Evolutionary conservation across 805 yeast species (phyloP).

Genomic region (Metschnikowia hibisci): DNA sequence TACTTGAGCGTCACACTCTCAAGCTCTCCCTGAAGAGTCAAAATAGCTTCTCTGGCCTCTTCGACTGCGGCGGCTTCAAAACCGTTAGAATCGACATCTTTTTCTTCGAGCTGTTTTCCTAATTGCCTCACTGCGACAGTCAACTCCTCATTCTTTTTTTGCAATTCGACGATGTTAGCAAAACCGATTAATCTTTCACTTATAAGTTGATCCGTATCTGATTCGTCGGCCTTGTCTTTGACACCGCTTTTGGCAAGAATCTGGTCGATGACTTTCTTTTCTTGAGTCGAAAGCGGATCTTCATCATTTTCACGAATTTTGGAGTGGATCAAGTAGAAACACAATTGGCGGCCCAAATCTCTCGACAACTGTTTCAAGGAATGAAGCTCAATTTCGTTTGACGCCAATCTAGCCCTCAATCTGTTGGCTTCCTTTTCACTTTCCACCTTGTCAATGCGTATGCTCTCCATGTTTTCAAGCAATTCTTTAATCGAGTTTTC

Average conservation of each 20-base stretch:
- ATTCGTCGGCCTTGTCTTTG: conserved; percentile 29
- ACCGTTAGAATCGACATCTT: conserved; percentile 44
- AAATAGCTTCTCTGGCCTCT: conserved; percentile 68
- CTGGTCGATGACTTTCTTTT: conserved; percentile 58
- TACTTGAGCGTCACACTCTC: conserved; percentile 48
- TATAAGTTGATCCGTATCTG: conserved; percentile 71
- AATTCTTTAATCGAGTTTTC: conserved; percentile 52
- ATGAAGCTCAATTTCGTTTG: conserved; percentile 44
- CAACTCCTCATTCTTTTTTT: conserved; percentile 70
- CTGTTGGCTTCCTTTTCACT: conserved; percentile 37
- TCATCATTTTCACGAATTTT: conserved; percentile 53
- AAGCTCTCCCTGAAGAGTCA: conserved; percentile 58
- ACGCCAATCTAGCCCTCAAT: conserved; percentile 32
- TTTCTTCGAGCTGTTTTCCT: conserved; percentile 65
- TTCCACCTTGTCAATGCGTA: conserved; percentile 48
- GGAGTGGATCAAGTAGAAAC: conserved; percentile 63
- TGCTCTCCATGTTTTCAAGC: conserved; percentile 48
- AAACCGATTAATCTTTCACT: conserved; percentile 72
- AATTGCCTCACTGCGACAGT: conserved; percentile 64
- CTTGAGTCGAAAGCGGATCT: conserved; percentile 60
- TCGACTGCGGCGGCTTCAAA: conserved; percentile 47
- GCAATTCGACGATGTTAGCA: conserved; percentile 61
- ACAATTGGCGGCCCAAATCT: conserved; percentile 83
- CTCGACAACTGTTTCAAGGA: conserved; percentile 53
- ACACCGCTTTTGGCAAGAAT: conserved; percentile 42